phyloP scores from a whole-genome alignment of 306 rosid genomes.

The Lathyrus tuberosus region DNA sequence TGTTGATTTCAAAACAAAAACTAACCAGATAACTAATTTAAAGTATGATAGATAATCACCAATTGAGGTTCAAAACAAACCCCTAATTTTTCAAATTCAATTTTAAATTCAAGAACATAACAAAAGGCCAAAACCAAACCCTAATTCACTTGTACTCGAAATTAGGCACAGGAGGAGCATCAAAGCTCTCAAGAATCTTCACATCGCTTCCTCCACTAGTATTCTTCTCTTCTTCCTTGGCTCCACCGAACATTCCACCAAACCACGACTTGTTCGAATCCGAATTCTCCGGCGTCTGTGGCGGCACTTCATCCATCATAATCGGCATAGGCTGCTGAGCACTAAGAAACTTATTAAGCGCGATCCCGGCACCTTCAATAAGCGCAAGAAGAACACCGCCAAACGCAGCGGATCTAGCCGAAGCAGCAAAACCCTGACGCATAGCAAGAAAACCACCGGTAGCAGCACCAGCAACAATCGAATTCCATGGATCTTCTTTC shows the following conservation, averaged over 20 bases:
- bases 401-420: slow-evolving; percentile 57
- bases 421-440: slow-evolving; percentile 68
- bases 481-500: slow-evolving; percentile 91
- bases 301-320: slow-evolving; percentile 52
- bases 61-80: slow-evolving; percentile 10
- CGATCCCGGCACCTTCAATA: slow-evolving; percentile 83
- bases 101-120: not conserved
- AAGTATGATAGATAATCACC: not conserved
- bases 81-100: not conserved
- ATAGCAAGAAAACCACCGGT: slow-evolving; percentile 80
- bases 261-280: slow-evolving; percentile 32
- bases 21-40: not conserved
- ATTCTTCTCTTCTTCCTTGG: slow-evolving; percentile 46
- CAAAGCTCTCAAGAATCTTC: slow-evolving; percentile 75
- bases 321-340: slow-evolving; percentile 62
- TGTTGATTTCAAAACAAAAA: not conserved
- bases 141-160: slow-evolving; percentile 54
- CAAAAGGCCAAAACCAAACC: slow-evolving; percentile 3
- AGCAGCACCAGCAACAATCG: slow-evolving; percentile 78
- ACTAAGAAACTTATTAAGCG: slow-evolving; percentile 55
- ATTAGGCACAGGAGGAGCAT: slow-evolving; percentile 75
- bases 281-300: not conserved
- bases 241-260: slow-evolving; percentile 61
- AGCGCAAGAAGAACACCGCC: slow-evolving; percentile 70
- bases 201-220: slow-evolving; percentile 57